Conservation (phyloP, 1,284 basidiomycete species). For the Somion occarium region DNA sequence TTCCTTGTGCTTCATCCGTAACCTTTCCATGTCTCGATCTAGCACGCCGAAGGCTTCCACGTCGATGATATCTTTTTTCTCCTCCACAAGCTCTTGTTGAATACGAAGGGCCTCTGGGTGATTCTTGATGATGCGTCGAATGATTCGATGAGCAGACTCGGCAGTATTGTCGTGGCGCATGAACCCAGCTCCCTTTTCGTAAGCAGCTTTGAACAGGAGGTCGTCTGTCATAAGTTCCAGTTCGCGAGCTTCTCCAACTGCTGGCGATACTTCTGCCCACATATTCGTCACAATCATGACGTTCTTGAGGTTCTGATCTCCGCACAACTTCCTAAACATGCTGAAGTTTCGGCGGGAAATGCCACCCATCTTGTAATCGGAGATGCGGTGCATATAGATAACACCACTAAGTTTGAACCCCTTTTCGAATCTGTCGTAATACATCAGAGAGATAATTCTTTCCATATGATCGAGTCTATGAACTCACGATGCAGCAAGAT, state of each 20-base stretch:
- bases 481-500: conserved; percentile 10
- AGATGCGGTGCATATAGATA: conserved; percentile 53
- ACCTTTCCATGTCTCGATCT: conserved; percentile 1
- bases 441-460: background rate
- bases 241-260: conserved; percentile 14
- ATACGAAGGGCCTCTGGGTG: conserved; percentile 12
- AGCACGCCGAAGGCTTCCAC: conserved; percentile 7
- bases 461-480: conserved; percentile 25
- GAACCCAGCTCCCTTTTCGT: conserved; percentile 17
- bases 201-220: conserved; percentile 17
- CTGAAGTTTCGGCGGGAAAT: conserved; percentile 46
- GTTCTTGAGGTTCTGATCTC: conserved; percentile 41
- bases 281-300: conserved; percentile 49
- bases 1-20: conserved; percentile 7
- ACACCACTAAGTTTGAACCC: conserved; percentile 42
- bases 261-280: conserved; percentile 39
- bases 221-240: conserved; percentile 15
- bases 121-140: conserved; percentile 12
- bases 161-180: conserved; percentile 16
- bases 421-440: conserved; percentile 29
- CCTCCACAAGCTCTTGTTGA: conserved; percentile 14
- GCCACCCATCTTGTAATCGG: conserved; percentile 46
- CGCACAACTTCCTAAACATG: conserved; percentile 48
- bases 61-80: conserved; percentile 2
- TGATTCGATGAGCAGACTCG: conserved; percentile 13